Base-by-base conservation (phyloP, 208 protist species). In the Leishmania mexicana region DNA sequence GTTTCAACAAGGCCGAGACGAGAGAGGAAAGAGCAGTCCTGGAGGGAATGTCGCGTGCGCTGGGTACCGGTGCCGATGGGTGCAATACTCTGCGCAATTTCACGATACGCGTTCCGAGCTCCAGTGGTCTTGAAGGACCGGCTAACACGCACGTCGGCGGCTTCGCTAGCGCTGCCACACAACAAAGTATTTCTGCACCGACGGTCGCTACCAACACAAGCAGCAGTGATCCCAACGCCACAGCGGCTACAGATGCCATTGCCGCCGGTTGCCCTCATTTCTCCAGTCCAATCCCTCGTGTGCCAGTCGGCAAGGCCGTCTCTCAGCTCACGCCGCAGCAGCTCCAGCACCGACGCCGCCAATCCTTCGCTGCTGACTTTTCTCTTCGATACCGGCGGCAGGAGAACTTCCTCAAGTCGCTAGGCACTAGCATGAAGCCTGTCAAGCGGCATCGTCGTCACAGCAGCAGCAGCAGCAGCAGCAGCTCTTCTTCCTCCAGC, bases 351-450 rank as follows among this genome's bases (percentile, higher is more conserved):
- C 78, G 74, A 42, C 76, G 75, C 47, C 80, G 70, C 19, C 84
- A 60, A 38, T 45, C 62, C 31, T 84, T 82, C 45, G 62, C 81
- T 40, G 62, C n/a, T 7, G 85, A 88, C 38, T 76, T 78, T 31
- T 79, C 74, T 31, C 74, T 68, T 53, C 81, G 85, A 38, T 70
- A 81, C 58, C 65, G 72, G 7, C 81, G 85, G 2, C 81, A 88
- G 58, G 79, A 85, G 58, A n/a, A 35, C 8, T 88, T 85, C 40
- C 62, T 88, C 54, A 80, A 81, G 64, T 83, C 84, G 15, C 80
- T 87, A 6, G 45, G 60, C 24, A 76, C 62, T 3, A 76, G 54
- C 68, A 79, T 85, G 82, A 85, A 79, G 40, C 68, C 72, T 3
- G 51, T 47, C 51, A 85, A 81, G 51, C 71, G 77, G 24, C 71